phyloP scores from a whole-genome alignment of 768 basidiomycete species.

The Termitomyces sp. region DNA sequence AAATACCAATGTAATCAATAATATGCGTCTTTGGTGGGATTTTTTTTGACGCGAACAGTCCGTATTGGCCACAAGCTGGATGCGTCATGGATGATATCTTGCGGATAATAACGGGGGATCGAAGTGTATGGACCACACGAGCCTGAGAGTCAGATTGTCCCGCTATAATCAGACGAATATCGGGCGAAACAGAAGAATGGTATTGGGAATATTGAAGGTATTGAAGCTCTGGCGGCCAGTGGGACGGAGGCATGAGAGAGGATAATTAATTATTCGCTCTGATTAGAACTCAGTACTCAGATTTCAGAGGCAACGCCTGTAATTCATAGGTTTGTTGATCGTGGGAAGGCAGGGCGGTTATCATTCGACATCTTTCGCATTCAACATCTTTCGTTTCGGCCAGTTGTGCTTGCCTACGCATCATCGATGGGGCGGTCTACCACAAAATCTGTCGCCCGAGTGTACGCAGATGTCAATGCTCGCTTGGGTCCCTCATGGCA shows the following conservation, averaged over 20 bases:
- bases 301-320: not conserved
- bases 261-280: not conserved
- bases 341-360: slow-evolving; percentile 21
- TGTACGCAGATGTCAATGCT: slow-evolving; percentile 85
- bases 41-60: slow-evolving; percentile 73
- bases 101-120: slow-evolving; percentile 47
- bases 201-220: slow-evolving; percentile 49
- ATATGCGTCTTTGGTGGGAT: slow-evolving; percentile 63
- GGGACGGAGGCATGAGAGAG: slow-evolving; percentile 9
- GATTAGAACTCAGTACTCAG: not conserved
- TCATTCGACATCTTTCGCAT: slow-evolving; percentile 14
- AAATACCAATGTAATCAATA: slow-evolving; percentile 61
- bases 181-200: slow-evolving; percentile 50
- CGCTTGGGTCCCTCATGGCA: slow-evolving; percentile 88
- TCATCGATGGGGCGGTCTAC: slow-evolving; percentile 62
- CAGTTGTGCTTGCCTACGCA: slow-evolving; percentile 5
- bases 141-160: slow-evolving; percentile 8
- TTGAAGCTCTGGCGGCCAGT: slow-evolving; percentile 42
- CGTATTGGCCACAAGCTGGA: slow-evolving; percentile 74
- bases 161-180: slow-evolving; percentile 33
- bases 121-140: slow-evolving; percentile 4
- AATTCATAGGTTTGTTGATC: slow-evolving; percentile 7
- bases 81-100: slow-evolving; percentile 49
- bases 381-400: slow-evolving; percentile 10
- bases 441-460: slow-evolving; percentile 75